Evolutionary conservation across 495 filamentous ascomycete species (phyloP).

Genomic region (Tetracladium setigerum): DNA sequence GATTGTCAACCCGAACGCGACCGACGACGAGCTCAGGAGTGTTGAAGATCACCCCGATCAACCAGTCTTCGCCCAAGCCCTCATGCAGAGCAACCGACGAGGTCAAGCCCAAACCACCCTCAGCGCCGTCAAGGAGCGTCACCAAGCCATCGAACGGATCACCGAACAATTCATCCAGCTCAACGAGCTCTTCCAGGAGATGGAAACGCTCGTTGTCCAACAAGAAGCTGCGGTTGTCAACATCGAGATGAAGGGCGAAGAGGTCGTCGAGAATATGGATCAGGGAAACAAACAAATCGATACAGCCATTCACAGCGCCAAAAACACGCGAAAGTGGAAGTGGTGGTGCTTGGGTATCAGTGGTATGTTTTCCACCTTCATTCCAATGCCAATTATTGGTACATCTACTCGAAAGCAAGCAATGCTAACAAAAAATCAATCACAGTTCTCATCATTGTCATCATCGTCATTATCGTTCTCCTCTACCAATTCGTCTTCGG

Average conservation of each 20-base stretch:
- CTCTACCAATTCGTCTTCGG: constrained; percentile 20
- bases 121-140: constrained; percentile 70
- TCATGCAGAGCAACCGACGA: constrained; percentile 63
- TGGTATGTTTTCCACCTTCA: constrained; percentile 46
- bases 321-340: constrained; percentile 84
- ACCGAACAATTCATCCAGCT: constrained; percentile 82
- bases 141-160: constrained; percentile 85
- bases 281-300: constrained; percentile 76
- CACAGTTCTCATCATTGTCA: constrained; percentile 39
- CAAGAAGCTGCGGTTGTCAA: constrained; percentile 69
- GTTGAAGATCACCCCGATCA: constrained; percentile 59
- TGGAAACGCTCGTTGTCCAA: constrained; percentile 73
- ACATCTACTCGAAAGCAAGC: neutral
- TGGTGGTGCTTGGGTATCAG: constrained; percentile 87
- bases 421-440: constrained; percentile 13
- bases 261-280: constrained; percentile 67
- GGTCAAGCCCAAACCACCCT: constrained; percentile 73
- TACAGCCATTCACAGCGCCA: constrained; percentile 71
- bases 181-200: constrained; percentile 73
- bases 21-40: constrained; percentile 72
- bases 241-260: constrained; percentile 76
- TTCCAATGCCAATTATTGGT: neutral
- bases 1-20: constrained; percentile 80
- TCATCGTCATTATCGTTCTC: constrained; percentile 42
- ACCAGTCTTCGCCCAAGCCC: constrained; percentile 76